phyloP scores from a whole-genome alignment of 257 asterid species.

The Nyctanthes arbortristis region DNA sequence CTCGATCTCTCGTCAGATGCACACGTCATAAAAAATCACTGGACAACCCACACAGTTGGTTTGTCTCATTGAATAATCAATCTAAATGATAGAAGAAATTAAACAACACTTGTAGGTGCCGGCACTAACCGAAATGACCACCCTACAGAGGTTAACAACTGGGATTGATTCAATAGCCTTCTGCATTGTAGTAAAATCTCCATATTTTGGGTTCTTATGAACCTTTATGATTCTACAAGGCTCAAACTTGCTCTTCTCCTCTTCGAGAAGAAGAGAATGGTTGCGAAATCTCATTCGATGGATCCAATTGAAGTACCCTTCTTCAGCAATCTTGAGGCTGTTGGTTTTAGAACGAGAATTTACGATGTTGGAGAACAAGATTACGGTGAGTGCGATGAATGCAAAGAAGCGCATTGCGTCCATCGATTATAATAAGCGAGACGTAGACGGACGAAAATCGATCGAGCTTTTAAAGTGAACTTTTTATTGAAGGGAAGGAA shows the following conservation, averaged over 20 bases:
- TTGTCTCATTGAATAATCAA: background rate
- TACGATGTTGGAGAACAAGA: slow-evolving; percentile 26
- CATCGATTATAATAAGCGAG: too few species aligned
- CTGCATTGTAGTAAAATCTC: slow-evolving; percentile 59
- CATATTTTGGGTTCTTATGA: slow-evolving; percentile 52
- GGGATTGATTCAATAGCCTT: slow-evolving; percentile 73
- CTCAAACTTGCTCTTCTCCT: slow-evolving; percentile 54
- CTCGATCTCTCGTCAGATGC: too few species aligned
- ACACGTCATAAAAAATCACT: background rate
- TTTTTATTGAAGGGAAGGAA: too few species aligned
- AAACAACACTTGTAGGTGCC: slow-evolving; percentile 75
- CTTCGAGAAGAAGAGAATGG: slow-evolving; percentile 46
- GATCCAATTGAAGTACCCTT: slow-evolving; percentile 64
- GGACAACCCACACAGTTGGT: too few species aligned
- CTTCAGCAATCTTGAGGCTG: slow-evolving; percentile 21
- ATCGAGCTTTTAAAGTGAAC: too few species aligned
- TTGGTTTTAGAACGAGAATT: slow-evolving; percentile 26
- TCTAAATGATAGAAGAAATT: background rate
- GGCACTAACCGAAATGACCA: slow-evolving; percentile 63
- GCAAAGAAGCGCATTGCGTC: slow-evolving; percentile 26
- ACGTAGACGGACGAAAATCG: too few species aligned
- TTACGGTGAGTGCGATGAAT: slow-evolving; percentile 25
- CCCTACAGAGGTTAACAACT: slow-evolving; percentile 67
- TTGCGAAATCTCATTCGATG: slow-evolving; percentile 48
- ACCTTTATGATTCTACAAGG: slow-evolving; percentile 69